Evolutionary conservation across 352 stramenopile genomes (phyloP), one percentile per base, ranked within the genome.

Genomic region (Pythium grandisporangium): DNA sequence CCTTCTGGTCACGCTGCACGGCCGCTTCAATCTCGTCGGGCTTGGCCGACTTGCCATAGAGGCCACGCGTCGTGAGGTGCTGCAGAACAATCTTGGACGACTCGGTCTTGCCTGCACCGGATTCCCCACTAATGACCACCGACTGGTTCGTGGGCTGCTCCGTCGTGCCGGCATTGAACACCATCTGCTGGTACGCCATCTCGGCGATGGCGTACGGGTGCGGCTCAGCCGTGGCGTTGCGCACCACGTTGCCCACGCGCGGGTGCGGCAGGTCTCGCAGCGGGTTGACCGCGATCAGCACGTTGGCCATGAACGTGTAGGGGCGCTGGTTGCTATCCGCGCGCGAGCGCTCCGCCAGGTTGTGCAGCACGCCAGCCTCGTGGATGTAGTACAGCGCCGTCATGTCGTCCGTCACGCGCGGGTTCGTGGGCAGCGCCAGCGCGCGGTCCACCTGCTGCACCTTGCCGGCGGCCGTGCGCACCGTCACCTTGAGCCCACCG

Each of bases 331-430:
- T 53, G 30, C 83, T 75, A 36, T 94, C 72, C 44, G 95, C 67
- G 53, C 82, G 83, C 55, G 93, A 92, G 30, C 93, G 80, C 39
- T 89, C 70, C 41, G 95, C 91, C 30, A 98, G 58, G 63, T 98
- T 98, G 61, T 98, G 94, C 32, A 98, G 57, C 51, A 98, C 93
- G 19, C 88, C 84, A 1, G 95, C 74, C 46, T 97, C 88, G 72
- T 98, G 86, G 52, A 98, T 93, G 61, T 97, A 87, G 47, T 92
- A 89, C 6, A 98, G 74, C 56, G 95, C 84, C 14, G 89, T 96
- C 87, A 98, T 96, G 51, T 96, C 87, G 60, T 92, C 78, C 4
- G 72, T 73, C 52, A 91, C 78, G 48, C 81, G 81, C 29, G 80
- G 80, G 55, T 93, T 93, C 36, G 64, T 60, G 30, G 80, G 80